A percentile compares a stretch with the other conserved stretches of the same genome.
phyloP scores from a whole-genome alignment of 345 rosid genomes.

The Salix brachista region DNA sequence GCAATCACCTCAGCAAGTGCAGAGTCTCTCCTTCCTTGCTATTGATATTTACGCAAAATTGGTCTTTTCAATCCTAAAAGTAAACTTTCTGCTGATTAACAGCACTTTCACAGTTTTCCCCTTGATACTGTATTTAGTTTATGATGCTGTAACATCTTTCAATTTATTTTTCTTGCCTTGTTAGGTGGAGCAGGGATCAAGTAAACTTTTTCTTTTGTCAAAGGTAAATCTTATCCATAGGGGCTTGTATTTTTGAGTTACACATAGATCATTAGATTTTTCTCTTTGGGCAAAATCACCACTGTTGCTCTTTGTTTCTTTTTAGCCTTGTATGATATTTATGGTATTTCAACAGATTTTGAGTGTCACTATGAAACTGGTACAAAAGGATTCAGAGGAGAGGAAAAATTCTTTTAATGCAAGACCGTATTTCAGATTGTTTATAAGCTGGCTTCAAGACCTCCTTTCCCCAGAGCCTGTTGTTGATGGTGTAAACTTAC shows the following conservation, averaged over 20 bases:
- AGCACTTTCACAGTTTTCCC: neutral
- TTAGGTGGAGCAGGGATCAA: slow-evolving; percentile 77
- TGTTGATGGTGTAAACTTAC: slow-evolving; percentile 65
- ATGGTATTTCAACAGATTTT: slow-evolving; percentile 52
- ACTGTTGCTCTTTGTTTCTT: neutral
- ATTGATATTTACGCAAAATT: slow-evolving; percentile 89
- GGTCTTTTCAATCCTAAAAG: slow-evolving; percentile 56
- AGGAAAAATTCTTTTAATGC: slow-evolving; percentile 65
- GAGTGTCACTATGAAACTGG: slow-evolving; percentile 59
- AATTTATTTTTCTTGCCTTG: slow-evolving; percentile 26
- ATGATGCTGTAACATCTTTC: neutral
- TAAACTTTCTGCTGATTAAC: slow-evolving; percentile 7
- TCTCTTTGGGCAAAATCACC: neutral
- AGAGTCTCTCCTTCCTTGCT: slow-evolving; percentile 67
- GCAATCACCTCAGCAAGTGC: slow-evolving; percentile 66
- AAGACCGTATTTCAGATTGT: slow-evolving; percentile 70
- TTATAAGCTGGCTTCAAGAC: slow-evolving; percentile 76
- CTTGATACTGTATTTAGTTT: neutral
- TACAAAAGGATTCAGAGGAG: slow-evolving; percentile 84
- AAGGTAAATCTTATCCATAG: slow-evolving; percentile 43
- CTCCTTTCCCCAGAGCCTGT: slow-evolving; percentile 59
- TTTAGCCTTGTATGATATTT: slow-evolving; percentile 1
- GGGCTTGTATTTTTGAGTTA: neutral
- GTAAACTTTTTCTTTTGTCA: slow-evolving; percentile 53
- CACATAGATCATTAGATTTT: neutral